A percentile compares a stretch with the other conserved stretches of the same genome.
These are phyloP conservation scores for Boletus reticulatus DNA, from an alignment of 768 basidiomycete genomes.

Conservation along the genomic window DNA sequence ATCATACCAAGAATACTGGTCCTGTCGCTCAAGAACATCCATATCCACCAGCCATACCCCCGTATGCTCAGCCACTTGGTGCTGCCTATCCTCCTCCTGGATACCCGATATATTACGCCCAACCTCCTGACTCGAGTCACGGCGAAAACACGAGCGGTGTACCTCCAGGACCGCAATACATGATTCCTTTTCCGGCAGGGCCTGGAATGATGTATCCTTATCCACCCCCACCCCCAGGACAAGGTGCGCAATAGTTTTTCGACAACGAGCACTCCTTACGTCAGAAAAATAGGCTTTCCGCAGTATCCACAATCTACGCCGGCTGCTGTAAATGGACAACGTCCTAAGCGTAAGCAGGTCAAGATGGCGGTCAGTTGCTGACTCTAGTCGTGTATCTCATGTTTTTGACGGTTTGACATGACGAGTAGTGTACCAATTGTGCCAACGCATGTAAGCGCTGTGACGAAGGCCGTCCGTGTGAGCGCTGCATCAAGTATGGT, in stretches of 20 bases:
- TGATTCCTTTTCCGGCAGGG: conserved; percentile 38
- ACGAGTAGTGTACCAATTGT: conserved; percentile 50
- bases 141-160: conserved; percentile 34
- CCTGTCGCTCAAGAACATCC: conserved; percentile 35
- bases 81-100: conserved; percentile 32
- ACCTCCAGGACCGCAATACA: conserved; percentile 31
- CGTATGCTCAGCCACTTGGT: conserved; percentile 28
- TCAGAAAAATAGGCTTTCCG: conserved; percentile 29
- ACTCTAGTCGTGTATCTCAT: neutral
- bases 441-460: conserved; percentile 57
- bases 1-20: conserved; percentile 34
- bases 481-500: conserved; percentile 63
- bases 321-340: conserved; percentile 22
- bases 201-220: conserved; percentile 46
- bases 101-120: conserved; percentile 34
- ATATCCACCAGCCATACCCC: conserved; percentile 27
- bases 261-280: conserved; percentile 3
- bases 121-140: conserved; percentile 26
- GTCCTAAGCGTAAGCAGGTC: conserved; percentile 52
- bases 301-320: conserved; percentile 29
- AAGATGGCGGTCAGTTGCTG: conserved; percentile 52
- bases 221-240: conserved; percentile 37
- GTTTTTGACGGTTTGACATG: conserved; percentile 3
- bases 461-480: conserved; percentile 59
- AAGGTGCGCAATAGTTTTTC: conserved; percentile 28